Evolutionary conservation across 768 basidiomycete species (phyloP).

Genomic region (Xerocomellus chrysenteron): DNA sequence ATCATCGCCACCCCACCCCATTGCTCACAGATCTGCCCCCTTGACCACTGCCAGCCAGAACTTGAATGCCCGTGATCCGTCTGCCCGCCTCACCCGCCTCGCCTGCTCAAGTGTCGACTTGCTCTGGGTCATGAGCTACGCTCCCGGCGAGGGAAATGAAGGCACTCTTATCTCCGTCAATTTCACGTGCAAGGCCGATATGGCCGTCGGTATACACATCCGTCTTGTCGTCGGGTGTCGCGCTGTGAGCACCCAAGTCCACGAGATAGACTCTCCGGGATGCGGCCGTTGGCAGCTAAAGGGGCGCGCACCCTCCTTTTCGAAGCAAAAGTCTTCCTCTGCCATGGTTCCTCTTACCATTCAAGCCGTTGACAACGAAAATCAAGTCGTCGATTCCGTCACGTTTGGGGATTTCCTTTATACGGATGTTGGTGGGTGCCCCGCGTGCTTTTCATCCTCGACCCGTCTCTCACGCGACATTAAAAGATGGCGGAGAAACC

Average conservation of each 20-base stretch:
- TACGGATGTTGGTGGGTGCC: slow-evolving; percentile 44
- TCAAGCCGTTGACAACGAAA: slow-evolving; percentile 57
- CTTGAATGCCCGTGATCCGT: slow-evolving; percentile 2
- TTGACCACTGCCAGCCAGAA: slow-evolving; percentile 12
- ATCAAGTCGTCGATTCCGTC: slow-evolving; percentile 57
- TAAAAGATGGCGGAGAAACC: slow-evolving; percentile 8
- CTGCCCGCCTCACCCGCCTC: slow-evolving; percentile 23
- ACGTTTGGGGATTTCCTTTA: slow-evolving; percentile 75
- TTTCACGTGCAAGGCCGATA: slow-evolving; percentile 36
- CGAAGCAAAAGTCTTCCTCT: slow-evolving; percentile 36
- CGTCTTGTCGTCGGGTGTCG: slow-evolving; percentile 73
- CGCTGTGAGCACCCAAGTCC: slow-evolving; percentile 67
- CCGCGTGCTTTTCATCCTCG: neutral
- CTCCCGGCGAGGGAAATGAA: slow-evolving; percentile 60
- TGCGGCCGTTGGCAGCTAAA: slow-evolving; percentile 65
- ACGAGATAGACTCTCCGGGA: slow-evolving; percentile 44
- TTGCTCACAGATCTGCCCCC: too few species aligned
- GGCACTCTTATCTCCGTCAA: slow-evolving; percentile 64
- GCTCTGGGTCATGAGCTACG: slow-evolving; percentile 64
- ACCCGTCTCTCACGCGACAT: neutral
- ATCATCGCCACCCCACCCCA: neutral
- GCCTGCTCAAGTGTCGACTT: slow-evolving; percentile 51
- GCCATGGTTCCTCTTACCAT: slow-evolving; percentile 56
- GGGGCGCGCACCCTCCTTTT: slow-evolving; percentile 57
- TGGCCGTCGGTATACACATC: slow-evolving; percentile 46